Evolutionary conservation across 2,329 filamentous ascomycete genomes (phyloP).

Genomic region (Penicillium sp.): DNA sequence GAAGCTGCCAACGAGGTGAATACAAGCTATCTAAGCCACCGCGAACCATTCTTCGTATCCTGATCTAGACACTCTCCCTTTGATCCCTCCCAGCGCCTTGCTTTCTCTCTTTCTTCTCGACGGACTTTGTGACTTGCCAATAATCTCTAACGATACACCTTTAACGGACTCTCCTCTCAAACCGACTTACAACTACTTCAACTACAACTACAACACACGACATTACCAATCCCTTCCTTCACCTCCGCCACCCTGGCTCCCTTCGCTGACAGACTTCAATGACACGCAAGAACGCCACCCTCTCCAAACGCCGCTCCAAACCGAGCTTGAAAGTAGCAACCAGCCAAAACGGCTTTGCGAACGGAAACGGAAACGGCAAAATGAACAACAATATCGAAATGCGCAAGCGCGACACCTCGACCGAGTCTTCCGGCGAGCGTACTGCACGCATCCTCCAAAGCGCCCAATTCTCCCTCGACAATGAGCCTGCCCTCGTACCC

Average conservation of each 20-base stretch:
- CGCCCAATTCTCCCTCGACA: slow-evolving; percentile 54
- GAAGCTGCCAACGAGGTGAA: slow-evolving; percentile 6
- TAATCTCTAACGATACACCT: neutral
- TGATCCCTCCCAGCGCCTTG: neutral
- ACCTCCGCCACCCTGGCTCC: slow-evolving; percentile 5
- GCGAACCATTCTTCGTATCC: neutral
- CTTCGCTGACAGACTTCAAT: slow-evolving; percentile 33
- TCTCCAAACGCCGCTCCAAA: slow-evolving; percentile 48
- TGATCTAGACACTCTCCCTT: slow-evolving; percentile 5
- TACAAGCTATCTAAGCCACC: slow-evolving; percentile 9
- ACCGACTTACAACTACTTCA: neutral
- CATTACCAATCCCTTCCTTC: neutral
- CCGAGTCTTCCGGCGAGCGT: slow-evolving; percentile 47
- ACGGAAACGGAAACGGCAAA: slow-evolving; percentile 26
- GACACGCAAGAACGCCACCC: slow-evolving; percentile 45
- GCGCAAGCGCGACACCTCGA: slow-evolving; percentile 54
- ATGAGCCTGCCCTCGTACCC: slow-evolving; percentile 54
- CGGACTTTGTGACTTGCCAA: neutral
- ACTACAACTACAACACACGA: neutral
- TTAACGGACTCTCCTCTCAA: neutral
- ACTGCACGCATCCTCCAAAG: slow-evolving; percentile 49
- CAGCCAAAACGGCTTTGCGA: slow-evolving; percentile 43
- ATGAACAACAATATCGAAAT: slow-evolving; percentile 57
- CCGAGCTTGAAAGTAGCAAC: slow-evolving; percentile 46
- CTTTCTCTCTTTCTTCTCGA: neutral